Evolutionary conservation across 2,329 filamentous ascomycete genomes (phyloP).

Genomic region (Pseudocercospora macadamiae): DNA sequence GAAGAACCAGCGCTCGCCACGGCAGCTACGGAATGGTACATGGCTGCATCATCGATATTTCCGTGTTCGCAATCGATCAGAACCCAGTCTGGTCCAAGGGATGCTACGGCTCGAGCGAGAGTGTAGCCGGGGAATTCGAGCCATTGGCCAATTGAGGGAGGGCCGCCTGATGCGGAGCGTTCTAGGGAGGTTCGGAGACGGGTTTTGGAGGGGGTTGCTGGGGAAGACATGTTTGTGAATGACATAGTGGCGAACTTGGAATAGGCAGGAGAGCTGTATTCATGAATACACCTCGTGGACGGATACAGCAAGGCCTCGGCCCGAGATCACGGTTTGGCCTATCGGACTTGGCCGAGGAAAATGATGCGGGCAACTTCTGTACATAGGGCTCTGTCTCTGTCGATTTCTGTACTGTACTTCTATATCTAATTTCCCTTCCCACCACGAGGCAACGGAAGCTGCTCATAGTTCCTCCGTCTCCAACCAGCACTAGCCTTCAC

Average conservation of each 20-base stretch:
- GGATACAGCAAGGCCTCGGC: no score
- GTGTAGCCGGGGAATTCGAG: conserved; percentile 25
- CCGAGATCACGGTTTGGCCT: no score
- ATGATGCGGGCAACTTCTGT: no score
- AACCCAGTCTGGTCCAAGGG: conserved; percentile 26
- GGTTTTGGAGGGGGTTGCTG: conserved; percentile 7
- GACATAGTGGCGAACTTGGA: no score
- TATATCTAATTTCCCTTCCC: no score
- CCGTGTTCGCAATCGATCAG: conserved; percentile 58
- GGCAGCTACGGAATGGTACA: conserved; percentile 60
- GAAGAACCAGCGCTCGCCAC: conserved; percentile 47
- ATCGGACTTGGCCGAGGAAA: no score
- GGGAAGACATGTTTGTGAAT: no score
- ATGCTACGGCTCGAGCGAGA: conserved; percentile 22
- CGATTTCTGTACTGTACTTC: no score
- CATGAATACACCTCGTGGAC: no score
- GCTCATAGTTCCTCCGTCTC: background rate
- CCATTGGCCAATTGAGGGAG: conserved; percentile 20
- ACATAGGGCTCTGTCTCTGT: no score
- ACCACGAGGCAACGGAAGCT: no score
- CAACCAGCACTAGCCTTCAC: background rate
- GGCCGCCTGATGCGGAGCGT: conserved; percentile 15
- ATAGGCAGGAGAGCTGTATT: no score
- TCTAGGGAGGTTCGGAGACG: conserved; percentile 18
- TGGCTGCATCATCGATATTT: conserved; percentile 57